Conservation (phyloP, 164 flowering plant genomes). For the Aristolochia fimbriata region DNA sequence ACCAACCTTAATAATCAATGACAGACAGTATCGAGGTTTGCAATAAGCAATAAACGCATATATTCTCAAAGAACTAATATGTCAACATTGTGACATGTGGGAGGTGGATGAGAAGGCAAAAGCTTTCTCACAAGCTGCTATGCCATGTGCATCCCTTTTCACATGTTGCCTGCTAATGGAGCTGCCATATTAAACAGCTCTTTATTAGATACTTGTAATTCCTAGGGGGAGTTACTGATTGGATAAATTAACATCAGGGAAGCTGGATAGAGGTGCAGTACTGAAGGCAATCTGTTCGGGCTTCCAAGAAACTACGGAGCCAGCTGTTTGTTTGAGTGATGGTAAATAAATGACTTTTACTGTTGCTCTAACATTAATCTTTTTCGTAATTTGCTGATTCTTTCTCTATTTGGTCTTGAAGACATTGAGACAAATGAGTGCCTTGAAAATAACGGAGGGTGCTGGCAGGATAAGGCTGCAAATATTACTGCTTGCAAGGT, state of each 20-base stretch:
- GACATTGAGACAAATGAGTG: conserved; percentile 89
- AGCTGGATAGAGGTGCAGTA: conserved; percentile 83
- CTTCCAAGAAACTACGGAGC: conserved; percentile 91
- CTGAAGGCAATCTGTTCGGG: conserved; percentile 94
- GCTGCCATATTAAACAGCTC: no score
- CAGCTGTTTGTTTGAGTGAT: conserved; percentile 66
- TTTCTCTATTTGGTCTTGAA: conserved; percentile 6
- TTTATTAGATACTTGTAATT: no score
- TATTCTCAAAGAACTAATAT: not conserved
- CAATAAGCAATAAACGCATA: not conserved
- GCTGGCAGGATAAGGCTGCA: conserved; percentile 74
- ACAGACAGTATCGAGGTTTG: conserved; percentile 86
- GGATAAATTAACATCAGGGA: conserved; percentile 38
- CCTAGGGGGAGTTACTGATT: not conserved
- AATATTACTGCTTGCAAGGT: conserved; percentile 91
- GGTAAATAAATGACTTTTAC: conserved; percentile 29
- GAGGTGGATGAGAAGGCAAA: no score
- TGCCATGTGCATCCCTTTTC: no score
- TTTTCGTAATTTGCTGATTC: not conserved
- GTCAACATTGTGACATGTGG: no score
- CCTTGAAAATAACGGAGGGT: conserved; percentile 80
- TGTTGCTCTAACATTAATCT: not conserved
- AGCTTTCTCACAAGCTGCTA: no score
- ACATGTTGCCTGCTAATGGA: no score
- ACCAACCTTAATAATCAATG: conserved; percentile 90